Evolutionary conservation across 768 basidiomycete genomes (phyloP).

Genomic region (Macrolepiota albuminosa): DNA sequence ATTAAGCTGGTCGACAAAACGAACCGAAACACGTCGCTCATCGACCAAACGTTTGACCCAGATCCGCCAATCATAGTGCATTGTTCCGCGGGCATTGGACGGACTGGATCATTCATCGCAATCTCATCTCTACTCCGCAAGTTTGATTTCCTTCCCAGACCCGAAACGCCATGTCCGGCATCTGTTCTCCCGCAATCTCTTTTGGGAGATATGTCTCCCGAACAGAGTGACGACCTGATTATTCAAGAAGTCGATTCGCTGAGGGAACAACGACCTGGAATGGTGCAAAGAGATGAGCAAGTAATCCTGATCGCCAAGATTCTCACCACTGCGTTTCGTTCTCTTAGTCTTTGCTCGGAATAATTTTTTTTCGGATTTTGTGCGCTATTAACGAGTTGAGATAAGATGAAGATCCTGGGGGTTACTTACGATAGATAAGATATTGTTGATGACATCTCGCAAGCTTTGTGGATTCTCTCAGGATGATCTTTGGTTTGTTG

Average conservation of each 20-base stretch:
- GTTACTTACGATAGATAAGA: background rate
- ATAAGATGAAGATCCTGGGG: background rate
- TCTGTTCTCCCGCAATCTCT: slow-evolving; percentile 41
- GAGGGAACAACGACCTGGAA: slow-evolving; percentile 75
- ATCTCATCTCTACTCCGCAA: slow-evolving; percentile 72
- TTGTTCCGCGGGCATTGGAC: slow-evolving; percentile 85
- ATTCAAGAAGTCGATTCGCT: slow-evolving; percentile 71
- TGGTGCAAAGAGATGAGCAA: slow-evolving; percentile 77
- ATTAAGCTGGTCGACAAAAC: slow-evolving; percentile 55
- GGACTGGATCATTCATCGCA: slow-evolving; percentile 84
- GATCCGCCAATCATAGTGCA: slow-evolving; percentile 79
- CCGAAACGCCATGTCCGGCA: slow-evolving; percentile 24
- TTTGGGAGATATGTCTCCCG: slow-evolving; percentile 51
- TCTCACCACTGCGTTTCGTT: slow-evolving; percentile 28
- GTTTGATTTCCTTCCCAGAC: slow-evolving; percentile 40
- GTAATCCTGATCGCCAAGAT: slow-evolving; percentile 60
- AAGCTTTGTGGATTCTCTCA: slow-evolving; percentile 4
- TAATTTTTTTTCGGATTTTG: background rate
- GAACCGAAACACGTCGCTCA: slow-evolving; percentile 45
- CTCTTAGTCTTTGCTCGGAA: background rate
- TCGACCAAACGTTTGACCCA: slow-evolving; percentile 32
- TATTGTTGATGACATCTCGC: background rate
- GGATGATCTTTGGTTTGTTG: slow-evolving; percentile 10
- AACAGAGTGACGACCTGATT: slow-evolving; percentile 50
- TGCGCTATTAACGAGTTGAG: background rate